phyloP scores from a whole-genome alignment of 257 asterid genomes.

The Gentiana straminea region DNA sequence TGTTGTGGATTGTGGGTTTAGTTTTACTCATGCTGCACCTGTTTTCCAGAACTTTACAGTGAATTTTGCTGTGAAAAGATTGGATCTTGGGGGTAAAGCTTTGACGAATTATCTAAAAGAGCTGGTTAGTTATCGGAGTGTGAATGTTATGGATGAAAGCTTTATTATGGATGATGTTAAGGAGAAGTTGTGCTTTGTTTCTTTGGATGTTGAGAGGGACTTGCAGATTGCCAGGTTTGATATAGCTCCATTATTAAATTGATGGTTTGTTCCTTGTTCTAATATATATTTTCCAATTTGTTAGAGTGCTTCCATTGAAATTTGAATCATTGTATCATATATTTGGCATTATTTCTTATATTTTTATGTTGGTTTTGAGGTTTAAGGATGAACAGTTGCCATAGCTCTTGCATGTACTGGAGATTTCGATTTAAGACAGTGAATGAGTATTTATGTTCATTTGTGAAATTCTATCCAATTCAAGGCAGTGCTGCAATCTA shows the following conservation, averaged over 20 bases:
- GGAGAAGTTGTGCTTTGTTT: slow-evolving; percentile 90
- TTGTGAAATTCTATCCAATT: neutral
- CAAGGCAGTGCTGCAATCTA: no score
- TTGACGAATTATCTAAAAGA: slow-evolving; percentile 85
- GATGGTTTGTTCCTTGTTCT: neutral
- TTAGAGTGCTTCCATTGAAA: neutral
- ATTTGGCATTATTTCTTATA: neutral
- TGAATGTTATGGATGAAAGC: slow-evolving; percentile 94
- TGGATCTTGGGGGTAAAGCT: slow-evolving; percentile 94
- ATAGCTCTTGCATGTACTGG: no score
- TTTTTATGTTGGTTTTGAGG: neutral
- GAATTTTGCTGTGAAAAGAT: slow-evolving; percentile 73
- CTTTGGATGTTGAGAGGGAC: slow-evolving; percentile 72
- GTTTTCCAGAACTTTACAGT: slow-evolving; percentile 84
- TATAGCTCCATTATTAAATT: neutral
- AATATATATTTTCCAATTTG: no score
- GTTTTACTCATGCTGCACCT: slow-evolving; percentile 85
- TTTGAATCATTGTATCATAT: neutral
- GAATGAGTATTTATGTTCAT: neutral
- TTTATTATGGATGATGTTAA: slow-evolving; percentile 89
- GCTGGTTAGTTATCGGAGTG: slow-evolving; percentile 84
- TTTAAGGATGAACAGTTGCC: no score
- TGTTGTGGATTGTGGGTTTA: slow-evolving; percentile 89
- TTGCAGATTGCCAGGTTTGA: slow-evolving; percentile 71
- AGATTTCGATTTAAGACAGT: no score